Evolutionary conservation across 805 yeast species (phyloP).

Genomic region (Metschnikowia rubicola): DNA sequence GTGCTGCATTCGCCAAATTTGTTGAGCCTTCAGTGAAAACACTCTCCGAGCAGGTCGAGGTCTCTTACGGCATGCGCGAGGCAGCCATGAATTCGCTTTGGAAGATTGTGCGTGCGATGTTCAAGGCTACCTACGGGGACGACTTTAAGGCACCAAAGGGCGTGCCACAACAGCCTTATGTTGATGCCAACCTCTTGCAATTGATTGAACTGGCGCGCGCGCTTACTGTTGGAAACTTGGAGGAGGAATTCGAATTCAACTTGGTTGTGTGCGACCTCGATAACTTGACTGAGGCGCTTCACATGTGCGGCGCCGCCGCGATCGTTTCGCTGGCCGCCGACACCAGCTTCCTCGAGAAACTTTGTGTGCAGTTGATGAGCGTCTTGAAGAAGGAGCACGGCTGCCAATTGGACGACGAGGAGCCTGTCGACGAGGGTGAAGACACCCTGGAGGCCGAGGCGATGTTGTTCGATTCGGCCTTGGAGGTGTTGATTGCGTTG

Average conservation of each 20-base stretch:
- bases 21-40: constrained; percentile 66
- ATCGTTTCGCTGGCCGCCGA: constrained; percentile 59
- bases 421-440: constrained; percentile 57
- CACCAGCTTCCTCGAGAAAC: constrained; percentile 50
- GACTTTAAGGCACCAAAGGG: constrained; percentile 56
- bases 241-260: constrained; percentile 78
- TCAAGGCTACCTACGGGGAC: constrained; percentile 48
- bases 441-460: constrained; percentile 49
- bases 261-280: constrained; percentile 81
- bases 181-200: constrained; percentile 53
- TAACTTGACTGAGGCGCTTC: constrained; percentile 62
- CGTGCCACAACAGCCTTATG: constrained; percentile 57
- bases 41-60: constrained; percentile 69
- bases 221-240: constrained; percentile 57
- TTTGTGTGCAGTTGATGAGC: constrained; percentile 68
- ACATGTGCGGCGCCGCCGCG: constrained; percentile 69
- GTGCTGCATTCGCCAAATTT: constrained; percentile 72
- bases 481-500: constrained; percentile 79
- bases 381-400: constrained; percentile 80
- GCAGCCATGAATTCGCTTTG: constrained; percentile 79
- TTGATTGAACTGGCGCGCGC: constrained; percentile 66
- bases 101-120: constrained; percentile 75
- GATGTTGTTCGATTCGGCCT: constrained; percentile 74
- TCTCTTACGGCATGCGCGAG: constrained; percentile 88
- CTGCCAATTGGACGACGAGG: constrained; percentile 72